Evolutionary conservation across 306 rosid genomes (phyloP).

Genomic region (Calophaca sinica): DNA sequence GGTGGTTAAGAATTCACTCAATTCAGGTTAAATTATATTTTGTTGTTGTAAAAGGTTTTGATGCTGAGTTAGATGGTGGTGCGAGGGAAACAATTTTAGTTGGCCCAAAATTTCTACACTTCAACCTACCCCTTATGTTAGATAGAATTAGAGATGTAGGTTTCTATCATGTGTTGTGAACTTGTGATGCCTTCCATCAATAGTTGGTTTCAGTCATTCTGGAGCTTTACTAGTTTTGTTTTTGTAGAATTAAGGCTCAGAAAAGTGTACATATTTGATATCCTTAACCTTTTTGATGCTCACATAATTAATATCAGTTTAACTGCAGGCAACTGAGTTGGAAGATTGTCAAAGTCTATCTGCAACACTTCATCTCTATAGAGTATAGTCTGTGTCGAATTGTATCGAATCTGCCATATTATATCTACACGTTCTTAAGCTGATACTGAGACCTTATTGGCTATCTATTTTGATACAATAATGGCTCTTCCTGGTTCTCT

Average conservation of each 20-base stretch:
- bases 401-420: slow-evolving; percentile 39
- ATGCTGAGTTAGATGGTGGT: slow-evolving; percentile 7
- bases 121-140: background rate
- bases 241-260: slow-evolving; percentile 19
- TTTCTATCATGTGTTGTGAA: background rate
- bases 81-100: background rate
- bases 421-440: too few relatives aligned
- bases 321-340: slow-evolving; percentile 48
- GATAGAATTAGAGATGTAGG: slow-evolving; percentile 11
- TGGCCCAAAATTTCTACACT: background rate
- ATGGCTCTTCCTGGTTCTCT: slow-evolving; percentile 88
- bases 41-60: background rate
- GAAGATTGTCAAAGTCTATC: slow-evolving; percentile 43
- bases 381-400: background rate
- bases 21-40: slow-evolving; percentile 9
- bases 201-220: slow-evolving; percentile 24
- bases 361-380: slow-evolving; percentile 20
- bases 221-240: background rate
- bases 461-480: slow-evolving; percentile 39
- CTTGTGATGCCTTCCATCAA: slow-evolving; percentile 30
- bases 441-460: slow-evolving; percentile 5
- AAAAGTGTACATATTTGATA: slow-evolving; percentile 17
- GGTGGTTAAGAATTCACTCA: slow-evolving; percentile 13
- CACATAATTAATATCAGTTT: slow-evolving; percentile 39
- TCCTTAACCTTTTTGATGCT: slow-evolving; percentile 34